Conservation (phyloP, 2,329 filamentous ascomycete genomes). For the Clarireedia sp. region DNA sequence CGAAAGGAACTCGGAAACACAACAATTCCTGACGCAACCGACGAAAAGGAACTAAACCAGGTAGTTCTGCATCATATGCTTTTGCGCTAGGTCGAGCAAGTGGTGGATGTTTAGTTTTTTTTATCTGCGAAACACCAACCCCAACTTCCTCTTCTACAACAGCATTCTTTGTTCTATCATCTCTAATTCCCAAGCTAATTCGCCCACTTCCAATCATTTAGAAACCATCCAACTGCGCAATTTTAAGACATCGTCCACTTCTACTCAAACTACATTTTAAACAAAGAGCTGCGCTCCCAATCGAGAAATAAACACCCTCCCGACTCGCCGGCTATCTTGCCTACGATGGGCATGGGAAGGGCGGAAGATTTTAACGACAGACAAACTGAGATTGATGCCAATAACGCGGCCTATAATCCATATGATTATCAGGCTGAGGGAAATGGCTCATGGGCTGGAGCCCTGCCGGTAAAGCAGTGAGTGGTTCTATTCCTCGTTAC, state of each 20-base stretch:
- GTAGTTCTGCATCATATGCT: background rate
- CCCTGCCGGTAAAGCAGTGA: conserved; percentile 88
- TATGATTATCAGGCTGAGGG: conserved; percentile 88
- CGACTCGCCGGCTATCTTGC: conserved; percentile 36
- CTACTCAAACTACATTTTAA: background rate
- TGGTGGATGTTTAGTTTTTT: background rate
- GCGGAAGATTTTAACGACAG: conserved; percentile 60
- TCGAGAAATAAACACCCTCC: conserved; percentile 13
- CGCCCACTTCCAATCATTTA: background rate
- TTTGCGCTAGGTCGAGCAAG: conserved; percentile 6
- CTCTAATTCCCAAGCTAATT: background rate
- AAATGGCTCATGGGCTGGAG: conserved; percentile 83
- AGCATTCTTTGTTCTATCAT: conserved; percentile 1
- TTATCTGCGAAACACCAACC: background rate
- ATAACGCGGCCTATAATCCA: conserved; percentile 52
- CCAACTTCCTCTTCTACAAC: background rate
- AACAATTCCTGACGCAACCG: background rate
- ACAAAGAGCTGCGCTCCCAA: conserved; percentile 13
- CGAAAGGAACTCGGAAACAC: background rate
- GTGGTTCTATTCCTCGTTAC: conserved; percentile 21
- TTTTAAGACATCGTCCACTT: background rate
- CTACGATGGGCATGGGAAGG: conserved; percentile 55
- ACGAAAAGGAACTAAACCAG: background rate
- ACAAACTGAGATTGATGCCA: conserved; percentile 53
- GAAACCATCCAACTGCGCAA: background rate